Percentiles rank a stretch among this genome's conserved stretches.
Evolutionary conservation across 208 protist genomes (phyloP).

Genomic region (Vickermania spadyakhi): DNA sequence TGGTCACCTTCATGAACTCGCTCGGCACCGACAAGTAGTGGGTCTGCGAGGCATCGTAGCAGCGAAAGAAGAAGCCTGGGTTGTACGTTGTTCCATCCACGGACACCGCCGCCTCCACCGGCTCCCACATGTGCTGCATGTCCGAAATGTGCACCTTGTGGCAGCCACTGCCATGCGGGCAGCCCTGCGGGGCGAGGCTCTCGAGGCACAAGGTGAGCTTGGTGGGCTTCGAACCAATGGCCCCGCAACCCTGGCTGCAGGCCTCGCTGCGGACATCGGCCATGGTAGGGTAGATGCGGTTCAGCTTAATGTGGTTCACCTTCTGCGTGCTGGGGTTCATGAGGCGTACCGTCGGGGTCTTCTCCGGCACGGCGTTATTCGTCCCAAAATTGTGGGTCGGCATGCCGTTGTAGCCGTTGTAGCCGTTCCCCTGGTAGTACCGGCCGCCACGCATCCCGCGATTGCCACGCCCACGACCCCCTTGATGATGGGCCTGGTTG

Average conservation of each 20-base stretch:
- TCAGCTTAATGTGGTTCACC: slow-evolving; percentile 46
- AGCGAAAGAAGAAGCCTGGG: slow-evolving; percentile 51
- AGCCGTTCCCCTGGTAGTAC: not conserved
- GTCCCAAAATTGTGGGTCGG: slow-evolving; percentile 37
- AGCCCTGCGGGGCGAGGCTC: slow-evolving; percentile 36
- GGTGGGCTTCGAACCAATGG: not conserved
- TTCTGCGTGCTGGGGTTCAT: slow-evolving; percentile 30
- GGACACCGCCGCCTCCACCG: slow-evolving; percentile 25
- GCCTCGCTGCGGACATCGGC: slow-evolving; percentile 30
- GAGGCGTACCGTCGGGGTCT: slow-evolving; percentile 43
- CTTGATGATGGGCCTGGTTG: not conserved
- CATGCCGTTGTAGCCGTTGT: slow-evolving; percentile 11
- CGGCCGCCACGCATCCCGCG: not conserved
- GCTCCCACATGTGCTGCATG: slow-evolving; percentile 63
- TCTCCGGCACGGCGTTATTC: slow-evolving; percentile 68
- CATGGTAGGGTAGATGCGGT: slow-evolving; percentile 53
- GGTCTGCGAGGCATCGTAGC: slow-evolving; percentile 56
- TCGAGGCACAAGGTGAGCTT: slow-evolving; percentile 38
- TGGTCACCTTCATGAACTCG: slow-evolving; percentile 46
- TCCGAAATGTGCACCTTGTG: slow-evolving; percentile 68
- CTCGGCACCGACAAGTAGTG: slow-evolving; percentile 67
- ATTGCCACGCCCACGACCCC: not conserved
- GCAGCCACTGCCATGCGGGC: slow-evolving; percentile 49
- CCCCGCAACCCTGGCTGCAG: slow-evolving; percentile 6
- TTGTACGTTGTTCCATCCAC: slow-evolving; percentile 28